Percentiles rank a stretch among this genome's conserved stretches.
Evolutionary conservation across 2,329 filamentous ascomycete species (phyloP).

Genomic region (Neospermospora avenae): DNA sequence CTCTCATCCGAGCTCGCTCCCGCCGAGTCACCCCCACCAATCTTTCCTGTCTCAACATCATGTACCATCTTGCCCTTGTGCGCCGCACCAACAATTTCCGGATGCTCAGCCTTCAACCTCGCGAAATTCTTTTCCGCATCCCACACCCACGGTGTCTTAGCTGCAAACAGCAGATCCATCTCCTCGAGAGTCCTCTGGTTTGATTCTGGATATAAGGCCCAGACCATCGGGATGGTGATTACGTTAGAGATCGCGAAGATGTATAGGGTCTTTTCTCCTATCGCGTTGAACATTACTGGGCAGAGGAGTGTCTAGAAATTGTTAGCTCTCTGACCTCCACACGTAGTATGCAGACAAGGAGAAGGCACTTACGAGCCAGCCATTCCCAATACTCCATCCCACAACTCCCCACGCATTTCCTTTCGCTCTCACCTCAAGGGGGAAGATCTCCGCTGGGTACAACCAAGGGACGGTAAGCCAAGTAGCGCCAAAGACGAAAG

Average conservation of each 20-base stretch:
- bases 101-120: conserved; percentile 58
- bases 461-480: conserved; percentile 58
- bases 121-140: conserved; percentile 64
- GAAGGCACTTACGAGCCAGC: conserved; percentile 51
- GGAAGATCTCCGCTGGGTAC: conserved; percentile 72
- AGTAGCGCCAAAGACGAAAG: conserved; percentile 53
- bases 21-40: not conserved
- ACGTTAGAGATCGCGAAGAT: conserved; percentile 69
- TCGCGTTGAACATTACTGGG: conserved; percentile 45
- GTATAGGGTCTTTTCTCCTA: conserved; percentile 69
- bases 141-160: conserved; percentile 66
- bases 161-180: conserved; percentile 70
- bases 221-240: conserved; percentile 60
- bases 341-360: not conserved
- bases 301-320: conserved; percentile 36
- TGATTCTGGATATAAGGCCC: conserved; percentile 71
- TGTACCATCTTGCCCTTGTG: not conserved
- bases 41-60: conserved; percentile 7
- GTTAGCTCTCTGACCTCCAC: conserved; percentile 22
- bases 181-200: conserved; percentile 73
- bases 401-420: conserved; percentile 75
- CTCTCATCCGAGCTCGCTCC: not conserved
- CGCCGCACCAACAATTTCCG: conserved; percentile 40
- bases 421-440: conserved; percentile 65
- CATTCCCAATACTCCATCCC: conserved; percentile 74